A percentile compares a stretch with the other conserved stretches of the same genome.
Evolutionary conservation across 768 basidiomycete genomes (phyloP).

Genomic region (Tricholoma matsutake): DNA sequence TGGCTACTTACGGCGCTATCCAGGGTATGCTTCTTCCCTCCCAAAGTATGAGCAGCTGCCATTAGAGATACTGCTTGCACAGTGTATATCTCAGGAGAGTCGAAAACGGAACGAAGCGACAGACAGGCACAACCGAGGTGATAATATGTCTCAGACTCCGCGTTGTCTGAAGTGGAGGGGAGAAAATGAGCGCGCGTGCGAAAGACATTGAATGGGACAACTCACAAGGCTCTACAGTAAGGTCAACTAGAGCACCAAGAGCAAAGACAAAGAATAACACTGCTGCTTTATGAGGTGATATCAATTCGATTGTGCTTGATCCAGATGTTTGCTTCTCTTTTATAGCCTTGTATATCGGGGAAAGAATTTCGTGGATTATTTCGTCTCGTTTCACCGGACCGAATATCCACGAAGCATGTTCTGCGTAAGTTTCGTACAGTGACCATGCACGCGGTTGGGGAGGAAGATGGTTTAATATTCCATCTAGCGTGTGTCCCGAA

Average conservation of each 20-base stretch:
- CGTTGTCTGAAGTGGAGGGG: slow-evolving; percentile 29
- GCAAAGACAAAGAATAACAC: slow-evolving; percentile 56
- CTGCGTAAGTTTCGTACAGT: slow-evolving; percentile 67
- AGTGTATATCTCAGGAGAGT: slow-evolving; percentile 50
- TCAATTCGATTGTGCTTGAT: slow-evolving; percentile 22
- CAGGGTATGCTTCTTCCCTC: slow-evolving; percentile 41
- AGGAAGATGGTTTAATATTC: slow-evolving; percentile 49
- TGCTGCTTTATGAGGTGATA: slow-evolving; percentile 51
- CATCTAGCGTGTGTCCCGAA: slow-evolving; percentile 37
- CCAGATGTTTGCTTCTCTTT: slow-evolving; percentile 36
- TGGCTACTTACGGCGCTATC: slow-evolving; percentile 38
- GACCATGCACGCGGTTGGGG: slow-evolving; percentile 60
- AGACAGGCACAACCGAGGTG: slow-evolving; percentile 44
- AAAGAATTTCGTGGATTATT: slow-evolving; percentile 63
- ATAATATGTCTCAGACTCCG: slow-evolving; percentile 45
- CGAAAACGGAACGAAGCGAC: slow-evolving; percentile 46
- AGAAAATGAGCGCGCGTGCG: neutral
- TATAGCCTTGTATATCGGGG: slow-evolving; percentile 55
- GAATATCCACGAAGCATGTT: slow-evolving; percentile 61
- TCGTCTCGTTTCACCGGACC: slow-evolving; percentile 65
- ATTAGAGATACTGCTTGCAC: slow-evolving; percentile 49
- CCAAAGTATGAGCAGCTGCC: slow-evolving; percentile 41
- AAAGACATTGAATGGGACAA: slow-evolving; percentile 3
- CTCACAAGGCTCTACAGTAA: slow-evolving; percentile 56
- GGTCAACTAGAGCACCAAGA: slow-evolving; percentile 55